A percentile compares a stretch with the other conserved stretches of the same genome.
Conservation (phyloP, 2,329 filamentous ascomycete genomes). For the Amauroascus verrucosus region DNA sequence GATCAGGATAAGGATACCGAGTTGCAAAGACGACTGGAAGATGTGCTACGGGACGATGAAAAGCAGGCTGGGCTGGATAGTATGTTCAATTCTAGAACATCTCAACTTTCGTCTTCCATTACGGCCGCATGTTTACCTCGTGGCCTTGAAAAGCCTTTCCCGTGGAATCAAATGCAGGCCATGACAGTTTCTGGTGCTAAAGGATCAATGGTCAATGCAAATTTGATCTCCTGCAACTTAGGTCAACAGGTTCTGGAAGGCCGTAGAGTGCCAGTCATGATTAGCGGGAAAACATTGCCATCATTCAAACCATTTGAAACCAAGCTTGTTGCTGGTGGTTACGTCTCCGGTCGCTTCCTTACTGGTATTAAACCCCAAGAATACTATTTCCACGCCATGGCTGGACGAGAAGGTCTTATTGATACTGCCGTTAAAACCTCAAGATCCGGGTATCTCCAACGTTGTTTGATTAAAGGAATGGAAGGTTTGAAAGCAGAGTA, state of each 20-base stretch:
- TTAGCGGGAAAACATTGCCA: constrained; percentile 89
- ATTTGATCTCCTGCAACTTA: constrained; percentile 93
- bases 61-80: constrained; percentile 88
- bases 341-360: constrained; percentile 91
- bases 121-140: constrained; percentile 69
- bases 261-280: constrained; percentile 89
- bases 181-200: constrained; percentile 98
- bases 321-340: constrained; percentile 78
- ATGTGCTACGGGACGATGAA: constrained; percentile 77
- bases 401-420: constrained; percentile 92
- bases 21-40: constrained; percentile 68
- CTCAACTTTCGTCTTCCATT: constrained; percentile 63
- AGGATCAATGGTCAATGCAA: constrained; percentile 85
- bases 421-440: constrained; percentile 99
- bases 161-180: constrained; percentile 95
- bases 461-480: constrained; percentile 98
- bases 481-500: constrained; percentile 88
- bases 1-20: constrained; percentile 57
- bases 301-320: constrained; percentile 92
- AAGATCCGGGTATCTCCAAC: constrained; percentile 87
- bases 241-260: constrained; percentile 95
- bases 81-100: constrained; percentile 63
- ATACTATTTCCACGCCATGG: constrained; percentile 99
- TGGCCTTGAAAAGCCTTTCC: constrained; percentile 83
- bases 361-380: constrained; percentile 95